Base-by-base conservation (phyloP, 495 filamentous ascomycete genomes). In the Thermochaetoides thermophila region DNA sequence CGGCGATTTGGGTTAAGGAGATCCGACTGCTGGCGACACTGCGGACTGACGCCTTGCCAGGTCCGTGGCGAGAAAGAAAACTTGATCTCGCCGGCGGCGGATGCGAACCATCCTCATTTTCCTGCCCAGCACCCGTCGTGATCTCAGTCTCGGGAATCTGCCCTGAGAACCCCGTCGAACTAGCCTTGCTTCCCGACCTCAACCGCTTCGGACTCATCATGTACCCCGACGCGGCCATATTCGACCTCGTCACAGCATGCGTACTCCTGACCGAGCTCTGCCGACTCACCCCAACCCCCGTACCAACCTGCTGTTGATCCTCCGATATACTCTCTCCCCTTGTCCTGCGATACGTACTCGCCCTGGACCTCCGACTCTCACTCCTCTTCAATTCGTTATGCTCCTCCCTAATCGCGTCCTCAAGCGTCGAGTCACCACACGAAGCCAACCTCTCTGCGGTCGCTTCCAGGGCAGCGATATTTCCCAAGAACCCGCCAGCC, bases 391-490 rank as follows among this genome's bases (percentile, higher is more conserved):
- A 76, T 43, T 84, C 82, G 35, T 69, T 63, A 46, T 84, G 78
- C 44, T 87, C 66, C 43, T 80, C 77, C 38, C 78, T 73, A 33
- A 93, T 82, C 44, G 85, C 82, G 48, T 76, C 74, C 26, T 75
- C 82, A 46, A 93, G 79, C 11, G 77, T 76, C n/a, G 75, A 78
- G 26, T 73, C 78, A n/a, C n/a, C n/a, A n/a, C n/a, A n/a, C 44
- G 73, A 71, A 46, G 78, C 85, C 48, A 93, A 60, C 23, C 76
- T 69, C 57, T 91, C 84, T 16, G 84, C 84, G 26, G 74, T 81
- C 40, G 75, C 69, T 48, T 93, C 84, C 41, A 93, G 61, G 27
- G 79, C 71, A 50, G 84, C 79, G 37, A 92, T 76, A 63, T 86
- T 87, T 49, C 69, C 67, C 14, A 74, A 56, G 46, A 78, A 82